phyloP scores from a whole-genome alignment of 805 yeast species.

The Candida lessepsii region DNA sequence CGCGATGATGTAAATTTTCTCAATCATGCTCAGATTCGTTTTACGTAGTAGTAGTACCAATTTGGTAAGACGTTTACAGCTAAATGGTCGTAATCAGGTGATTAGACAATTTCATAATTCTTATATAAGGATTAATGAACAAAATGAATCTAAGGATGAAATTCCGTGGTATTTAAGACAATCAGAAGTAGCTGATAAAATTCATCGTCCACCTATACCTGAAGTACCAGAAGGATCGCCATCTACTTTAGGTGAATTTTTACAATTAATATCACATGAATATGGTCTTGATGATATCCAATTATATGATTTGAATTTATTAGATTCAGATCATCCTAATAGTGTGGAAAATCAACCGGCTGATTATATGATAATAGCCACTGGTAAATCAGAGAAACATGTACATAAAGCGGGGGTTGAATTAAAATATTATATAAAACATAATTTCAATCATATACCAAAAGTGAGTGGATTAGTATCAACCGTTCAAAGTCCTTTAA shows the following conservation, averaged over 20 bases:
- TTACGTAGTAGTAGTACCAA: too few species aligned
- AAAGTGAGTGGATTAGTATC: conserved; percentile 71
- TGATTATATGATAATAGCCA: conserved; percentile 52
- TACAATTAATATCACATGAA: conserved; percentile 50
- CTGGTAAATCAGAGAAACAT: conserved; percentile 79
- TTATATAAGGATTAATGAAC: background rate
- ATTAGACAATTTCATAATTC: background rate
- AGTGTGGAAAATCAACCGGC: conserved; percentile 26
- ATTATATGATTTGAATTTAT: conserved; percentile 61
- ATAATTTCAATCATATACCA: conserved; percentile 39
- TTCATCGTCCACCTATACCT: conserved; percentile 39
- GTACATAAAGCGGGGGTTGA: conserved; percentile 66
- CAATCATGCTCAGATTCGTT: background rate
- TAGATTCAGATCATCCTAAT: conserved; percentile 30
- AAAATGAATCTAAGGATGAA: background rate
- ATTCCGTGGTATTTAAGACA: conserved; percentile 65
- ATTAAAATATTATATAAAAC: conserved; percentile 58
- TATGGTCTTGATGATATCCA: conserved; percentile 65
- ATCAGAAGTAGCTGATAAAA: conserved; percentile 13
- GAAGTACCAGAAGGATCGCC: conserved; percentile 63
- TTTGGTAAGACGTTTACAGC: too few species aligned
- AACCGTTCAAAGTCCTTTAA: conserved; percentile 44
- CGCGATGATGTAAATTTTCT: conserved; percentile 1
- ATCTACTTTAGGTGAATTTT: conserved; percentile 40
- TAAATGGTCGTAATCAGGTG: background rate